A percentile compares a stretch with the other conserved stretches of the same genome.
These are phyloP conservation scores for Cenococcum geophilum DNA, from an alignment of 495 filamentous ascomycete genomes.

Conservation along the genomic window DNA sequence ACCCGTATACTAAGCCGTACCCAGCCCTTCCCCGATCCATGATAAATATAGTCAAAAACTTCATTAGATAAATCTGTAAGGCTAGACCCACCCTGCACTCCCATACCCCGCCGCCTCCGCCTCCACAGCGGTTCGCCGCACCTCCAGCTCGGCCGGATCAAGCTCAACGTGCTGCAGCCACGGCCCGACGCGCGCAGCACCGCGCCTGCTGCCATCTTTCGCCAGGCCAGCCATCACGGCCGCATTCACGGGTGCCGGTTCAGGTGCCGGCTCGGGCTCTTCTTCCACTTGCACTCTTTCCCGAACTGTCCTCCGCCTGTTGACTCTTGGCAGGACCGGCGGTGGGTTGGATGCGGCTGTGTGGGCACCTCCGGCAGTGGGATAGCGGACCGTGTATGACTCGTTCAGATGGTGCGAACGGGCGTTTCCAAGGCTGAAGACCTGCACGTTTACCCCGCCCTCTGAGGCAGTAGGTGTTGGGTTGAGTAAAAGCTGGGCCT, in stretches of 20 bases:
- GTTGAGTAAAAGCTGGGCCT: slow-evolving; percentile 42
- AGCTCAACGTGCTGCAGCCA: slow-evolving; percentile 31
- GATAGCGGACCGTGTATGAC: slow-evolving; percentile 25
- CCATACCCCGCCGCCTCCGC: slow-evolving; percentile 8
- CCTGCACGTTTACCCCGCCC: slow-evolving; percentile 15
- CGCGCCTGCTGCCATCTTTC: slow-evolving; percentile 21
- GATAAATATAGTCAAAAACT: too few species aligned
- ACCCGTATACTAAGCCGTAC: too few species aligned
- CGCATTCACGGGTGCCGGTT: slow-evolving; percentile 11
- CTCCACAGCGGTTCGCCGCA: slow-evolving; percentile 14
- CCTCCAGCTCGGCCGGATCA: slow-evolving; percentile 23
- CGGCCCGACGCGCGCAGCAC: slow-evolving; percentile 28
- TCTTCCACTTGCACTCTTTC: slow-evolving; percentile 4
- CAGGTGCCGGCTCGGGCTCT: slow-evolving; percentile 1
- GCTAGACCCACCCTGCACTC: slow-evolving; percentile 14
- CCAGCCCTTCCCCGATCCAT: too few species aligned
- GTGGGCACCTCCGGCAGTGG: slow-evolving; percentile 13
- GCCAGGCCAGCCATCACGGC: slow-evolving; percentile 32
- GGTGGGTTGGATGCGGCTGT: too few species aligned
- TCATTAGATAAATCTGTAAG: too few species aligned
- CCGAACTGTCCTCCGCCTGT: neutral
- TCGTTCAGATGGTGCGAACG: slow-evolving; percentile 27
- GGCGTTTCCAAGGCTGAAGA: slow-evolving; percentile 27
- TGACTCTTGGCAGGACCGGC: neutral
- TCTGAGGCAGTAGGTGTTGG: slow-evolving; percentile 22